Evolutionary conservation across 208 protist genomes (phyloP).

Genomic region (Herpetomonas tarakana): DNA sequence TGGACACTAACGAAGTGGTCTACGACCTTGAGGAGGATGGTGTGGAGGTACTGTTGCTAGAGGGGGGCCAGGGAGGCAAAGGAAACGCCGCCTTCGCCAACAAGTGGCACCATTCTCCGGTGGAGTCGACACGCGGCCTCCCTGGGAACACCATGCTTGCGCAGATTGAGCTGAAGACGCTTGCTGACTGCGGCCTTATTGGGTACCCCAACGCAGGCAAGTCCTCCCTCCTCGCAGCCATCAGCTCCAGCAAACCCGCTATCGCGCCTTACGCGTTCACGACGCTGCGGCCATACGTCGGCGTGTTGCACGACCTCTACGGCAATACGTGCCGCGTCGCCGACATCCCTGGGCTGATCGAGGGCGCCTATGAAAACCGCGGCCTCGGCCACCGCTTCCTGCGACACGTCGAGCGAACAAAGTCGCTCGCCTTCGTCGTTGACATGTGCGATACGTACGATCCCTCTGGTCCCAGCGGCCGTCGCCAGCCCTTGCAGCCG

Average conservation of each 20-base stretch:
- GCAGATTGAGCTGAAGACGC: conserved; percentile 88
- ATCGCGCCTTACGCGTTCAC: conserved; percentile 91
- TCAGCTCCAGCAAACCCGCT: conserved; percentile 79
- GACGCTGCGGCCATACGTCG: conserved; percentile 88
- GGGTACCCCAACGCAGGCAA: conserved; percentile 94
- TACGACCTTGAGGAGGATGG: conserved; percentile 82
- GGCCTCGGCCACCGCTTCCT: conserved; percentile 91
- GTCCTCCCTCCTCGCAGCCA: conserved; percentile 87
- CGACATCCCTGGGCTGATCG: conserved; percentile 91
- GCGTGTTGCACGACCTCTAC: conserved; percentile 80
- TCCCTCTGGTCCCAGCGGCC: conserved; percentile 15
- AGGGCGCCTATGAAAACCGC: conserved; percentile 88
- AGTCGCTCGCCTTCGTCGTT: conserved; percentile 85
- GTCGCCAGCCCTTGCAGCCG: conserved; percentile 38
- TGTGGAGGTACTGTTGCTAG: conserved; percentile 74
- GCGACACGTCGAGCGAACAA: conserved; percentile 89
- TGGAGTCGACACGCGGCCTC: conserved; percentile 87
- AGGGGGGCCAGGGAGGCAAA: conserved; percentile 89
- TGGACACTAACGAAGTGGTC: conserved; percentile 89
- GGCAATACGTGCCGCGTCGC: conserved; percentile 81
- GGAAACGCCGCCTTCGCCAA: conserved; percentile 90
- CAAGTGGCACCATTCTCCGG: conserved; percentile 85
- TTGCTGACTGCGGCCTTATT: conserved; percentile 91
- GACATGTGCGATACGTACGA: conserved; percentile 82
- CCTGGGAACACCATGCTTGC: conserved; percentile 89